Evolutionary conservation across 192 early-diverging fungal species (phyloP).

Genomic region (Mortierella claussenii): DNA sequence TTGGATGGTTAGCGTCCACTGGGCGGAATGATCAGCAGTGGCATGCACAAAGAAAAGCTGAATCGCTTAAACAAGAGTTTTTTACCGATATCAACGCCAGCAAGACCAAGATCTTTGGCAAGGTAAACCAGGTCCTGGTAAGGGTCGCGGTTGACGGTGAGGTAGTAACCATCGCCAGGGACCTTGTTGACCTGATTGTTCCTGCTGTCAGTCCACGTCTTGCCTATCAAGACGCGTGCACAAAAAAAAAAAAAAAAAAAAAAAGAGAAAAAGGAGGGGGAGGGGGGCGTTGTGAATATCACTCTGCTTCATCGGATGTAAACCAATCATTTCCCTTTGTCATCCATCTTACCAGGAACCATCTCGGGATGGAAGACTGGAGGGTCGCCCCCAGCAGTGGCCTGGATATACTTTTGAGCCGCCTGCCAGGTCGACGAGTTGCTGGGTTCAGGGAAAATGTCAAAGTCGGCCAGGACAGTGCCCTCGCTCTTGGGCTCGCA

Average conservation of each 20-base stretch:
- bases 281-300: too few relatives aligned
- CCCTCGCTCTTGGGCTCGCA: conserved; percentile 48
- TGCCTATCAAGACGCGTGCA: conserved; percentile 19
- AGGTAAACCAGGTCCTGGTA: conserved; percentile 53
- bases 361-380: conserved; percentile 48
- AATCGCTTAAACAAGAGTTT: background rate
- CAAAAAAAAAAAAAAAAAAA: background rate
- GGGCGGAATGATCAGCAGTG: too few relatives aligned
- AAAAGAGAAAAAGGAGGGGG: too few relatives aligned
- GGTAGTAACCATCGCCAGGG: conserved; percentile 37
- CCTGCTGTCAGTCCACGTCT: conserved; percentile 30
- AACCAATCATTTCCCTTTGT: too few relatives aligned
- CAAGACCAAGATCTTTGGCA: conserved; percentile 42
- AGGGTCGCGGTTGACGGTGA: conserved; percentile 34
- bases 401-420: conserved; percentile 16
- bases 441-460: conserved; percentile 50
- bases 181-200: conserved; percentile 19
- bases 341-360: conserved; percentile 41
- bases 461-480: conserved; percentile 41
- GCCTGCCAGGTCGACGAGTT: conserved; percentile 31
- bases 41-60: too few relatives aligned
- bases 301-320: too few relatives aligned
- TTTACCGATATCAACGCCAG: conserved; percentile 40
- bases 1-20: too few relatives aligned
- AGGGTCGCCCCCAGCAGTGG: conserved; percentile 22